phyloP scores from a whole-genome alignment of 2,329 filamentous ascomycete species.

The Paramyrothecium sp. region DNA sequence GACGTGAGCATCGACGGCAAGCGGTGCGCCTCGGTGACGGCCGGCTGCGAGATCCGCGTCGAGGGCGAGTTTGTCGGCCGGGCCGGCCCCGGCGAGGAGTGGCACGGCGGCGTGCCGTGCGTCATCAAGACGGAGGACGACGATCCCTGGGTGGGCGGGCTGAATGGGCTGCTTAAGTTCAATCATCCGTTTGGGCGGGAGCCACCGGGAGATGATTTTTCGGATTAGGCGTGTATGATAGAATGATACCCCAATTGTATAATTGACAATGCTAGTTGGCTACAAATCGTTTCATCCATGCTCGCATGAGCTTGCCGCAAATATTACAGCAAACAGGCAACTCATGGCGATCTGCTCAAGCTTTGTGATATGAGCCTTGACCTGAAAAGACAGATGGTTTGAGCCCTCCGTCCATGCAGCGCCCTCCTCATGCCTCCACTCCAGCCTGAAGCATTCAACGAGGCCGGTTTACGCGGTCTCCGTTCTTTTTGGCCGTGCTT shows the following conservation, averaged over 20 bases:
- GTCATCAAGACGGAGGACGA: slow-evolving; percentile 77
- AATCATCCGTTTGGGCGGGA: slow-evolving; percentile 85
- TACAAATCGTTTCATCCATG: too few species aligned
- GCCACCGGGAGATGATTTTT: slow-evolving; percentile 24
- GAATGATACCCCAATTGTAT: neutral
- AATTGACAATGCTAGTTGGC: too few species aligned
- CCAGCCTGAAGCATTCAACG: too few species aligned
- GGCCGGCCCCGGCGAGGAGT: slow-evolving; percentile 40
- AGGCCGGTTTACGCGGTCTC: too few species aligned
- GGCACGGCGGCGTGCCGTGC: slow-evolving; percentile 84
- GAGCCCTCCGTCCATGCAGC: too few species aligned
- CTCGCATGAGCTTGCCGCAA: too few species aligned
- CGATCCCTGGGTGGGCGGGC: slow-evolving; percentile 93
- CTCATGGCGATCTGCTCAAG: too few species aligned
- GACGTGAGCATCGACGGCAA: slow-evolving; percentile 80
- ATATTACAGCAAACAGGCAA: too few species aligned
- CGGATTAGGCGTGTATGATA: slow-evolving; percentile 15
- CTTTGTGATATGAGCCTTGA: too few species aligned
- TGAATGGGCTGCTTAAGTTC: slow-evolving; percentile 93
- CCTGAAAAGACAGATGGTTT: too few species aligned
- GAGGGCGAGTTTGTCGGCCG: slow-evolving; percentile 74
- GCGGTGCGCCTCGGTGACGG: slow-evolving; percentile 62
- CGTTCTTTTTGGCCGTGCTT: too few species aligned
- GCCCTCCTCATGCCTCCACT: too few species aligned
- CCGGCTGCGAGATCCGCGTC: slow-evolving; percentile 86